Base-by-base conservation (phyloP, 768 basidiomycete genomes). In the Dentipellis fragilis region DNA sequence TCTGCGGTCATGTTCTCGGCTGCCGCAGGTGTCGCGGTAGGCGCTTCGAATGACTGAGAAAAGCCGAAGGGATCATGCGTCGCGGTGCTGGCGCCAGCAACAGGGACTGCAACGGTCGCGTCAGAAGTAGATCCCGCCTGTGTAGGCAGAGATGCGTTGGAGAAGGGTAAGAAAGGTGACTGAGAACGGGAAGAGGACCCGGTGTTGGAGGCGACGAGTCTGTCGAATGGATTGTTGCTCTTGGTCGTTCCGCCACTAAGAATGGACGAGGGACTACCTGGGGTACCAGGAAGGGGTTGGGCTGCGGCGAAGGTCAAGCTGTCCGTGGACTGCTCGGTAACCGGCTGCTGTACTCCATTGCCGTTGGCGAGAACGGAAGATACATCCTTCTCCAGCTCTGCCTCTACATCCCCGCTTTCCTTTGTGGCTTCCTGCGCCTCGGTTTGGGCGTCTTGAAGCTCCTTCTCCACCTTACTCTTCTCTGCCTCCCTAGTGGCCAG, bases 201-300 rank as follows among this genome's bases (percentile, higher is more conserved):
- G 22, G 73, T 59, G 10, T 60, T 69, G 38, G 75, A 67, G 72
- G 77, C 75, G 1, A 75, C 73, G 34, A 93, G 68, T 48, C 85
- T 74, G 57, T 90, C 93, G 64, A 97, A 97, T 3, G 93, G 94
- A 67, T 97, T 97, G 64, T 87, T 95, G 64, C 89, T 93, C 73
- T 89, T 89, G 54, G 70, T 67, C 47, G 70, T 58, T 5, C 59
- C 47, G n/a, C 72, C 69, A 21, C 81, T 76, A 38, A 71, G 63
- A 8, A 73, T 68, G 6, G 83, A 79, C n/a, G 64, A 53, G 1
- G 62, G 55, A 17, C 58, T 54, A 16, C 85, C 81, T 39, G 92
- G 90, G 0, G 88, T 83, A 19, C 71, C 65, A 7, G 91, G 90
- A 22, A 92, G 73, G 1, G 87, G 81, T 11, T 88, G 81, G n/a